These are phyloP conservation scores for Mortierella sp. DNA, from an alignment of 371 early-diverging fungal species.

Conservation along the genomic window DNA sequence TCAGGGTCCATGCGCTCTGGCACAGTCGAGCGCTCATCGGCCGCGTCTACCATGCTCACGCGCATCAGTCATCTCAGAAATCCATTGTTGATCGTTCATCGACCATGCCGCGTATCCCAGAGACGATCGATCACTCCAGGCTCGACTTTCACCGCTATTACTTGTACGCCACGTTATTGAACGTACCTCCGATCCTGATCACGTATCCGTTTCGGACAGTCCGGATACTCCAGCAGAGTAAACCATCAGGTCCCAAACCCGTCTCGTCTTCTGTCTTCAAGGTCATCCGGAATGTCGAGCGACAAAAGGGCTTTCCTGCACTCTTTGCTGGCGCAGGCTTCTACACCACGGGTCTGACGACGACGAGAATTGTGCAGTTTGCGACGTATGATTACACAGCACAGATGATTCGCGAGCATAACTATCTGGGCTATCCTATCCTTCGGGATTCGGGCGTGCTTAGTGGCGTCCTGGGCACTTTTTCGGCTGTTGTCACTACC, in stretches of 20 bases:
- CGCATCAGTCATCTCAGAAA: too few relatives aligned
- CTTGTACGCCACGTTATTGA: conserved; percentile 40
- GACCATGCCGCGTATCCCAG: conserved; percentile 34
- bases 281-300: conserved; percentile 26
- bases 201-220: conserved; percentile 46
- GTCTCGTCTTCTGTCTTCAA: conserved; percentile 30
- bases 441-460: conserved; percentile 23
- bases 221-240: conserved; percentile 46
- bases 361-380: conserved; percentile 45
- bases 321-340: conserved; percentile 38
- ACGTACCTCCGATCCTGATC: conserved; percentile 32
- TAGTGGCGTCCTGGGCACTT: conserved; percentile 31
- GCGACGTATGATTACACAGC: conserved; percentile 45
- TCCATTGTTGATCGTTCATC: too few relatives aligned
- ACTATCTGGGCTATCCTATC: conserved; percentile 20
- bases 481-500: conserved; percentile 36
- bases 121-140: conserved; percentile 24
- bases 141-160: conserved; percentile 50
- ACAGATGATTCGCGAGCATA: conserved; percentile 24
- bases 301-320: conserved; percentile 28
- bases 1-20: too few relatives aligned
- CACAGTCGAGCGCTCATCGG: too few relatives aligned
- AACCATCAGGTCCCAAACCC: conserved; percentile 1
- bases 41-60: too few relatives aligned
- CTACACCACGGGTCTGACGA: conserved; percentile 32